phyloP scores from a whole-genome alignment of 2,329 filamentous ascomycete genomes.

The Sporothrix luriei region DNA sequence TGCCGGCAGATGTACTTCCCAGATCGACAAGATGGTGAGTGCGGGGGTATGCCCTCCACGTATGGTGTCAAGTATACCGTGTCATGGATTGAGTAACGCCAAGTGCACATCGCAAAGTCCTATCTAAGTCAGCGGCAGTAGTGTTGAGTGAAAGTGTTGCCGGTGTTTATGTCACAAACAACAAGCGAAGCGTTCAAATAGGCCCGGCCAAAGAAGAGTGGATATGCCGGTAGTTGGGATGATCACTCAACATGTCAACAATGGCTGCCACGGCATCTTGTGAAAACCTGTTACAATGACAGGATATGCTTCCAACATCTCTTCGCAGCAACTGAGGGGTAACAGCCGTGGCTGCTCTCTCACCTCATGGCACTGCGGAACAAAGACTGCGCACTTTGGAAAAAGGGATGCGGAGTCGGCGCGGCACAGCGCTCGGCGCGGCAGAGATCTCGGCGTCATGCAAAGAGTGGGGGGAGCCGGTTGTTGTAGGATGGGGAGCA shows the following conservation, averaged over 20 bases:
- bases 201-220: background rate
- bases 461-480: background rate
- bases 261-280: background rate
- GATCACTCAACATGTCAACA: background rate
- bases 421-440: conserved; percentile 17
- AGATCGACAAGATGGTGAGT: background rate
- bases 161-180: background rate
- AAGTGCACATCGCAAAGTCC: background rate
- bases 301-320: background rate
- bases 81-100: background rate
- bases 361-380: background rate
- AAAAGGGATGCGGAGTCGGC: conserved; percentile 11
- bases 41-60: background rate
- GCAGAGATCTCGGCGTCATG: conserved; percentile 8
- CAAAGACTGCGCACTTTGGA: conserved; percentile 3
- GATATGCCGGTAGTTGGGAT: background rate
- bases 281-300: background rate
- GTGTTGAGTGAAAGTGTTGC: background rate
- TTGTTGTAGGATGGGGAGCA: background rate
- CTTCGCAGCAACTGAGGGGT: background rate
- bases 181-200: background rate
- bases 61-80: background rate
- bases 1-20: background rate
- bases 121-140: too few species aligned
- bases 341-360: background rate